Conservation (phyloP, 2,329 filamentous ascomycete genomes). For the Exophiala sideris region DNA sequence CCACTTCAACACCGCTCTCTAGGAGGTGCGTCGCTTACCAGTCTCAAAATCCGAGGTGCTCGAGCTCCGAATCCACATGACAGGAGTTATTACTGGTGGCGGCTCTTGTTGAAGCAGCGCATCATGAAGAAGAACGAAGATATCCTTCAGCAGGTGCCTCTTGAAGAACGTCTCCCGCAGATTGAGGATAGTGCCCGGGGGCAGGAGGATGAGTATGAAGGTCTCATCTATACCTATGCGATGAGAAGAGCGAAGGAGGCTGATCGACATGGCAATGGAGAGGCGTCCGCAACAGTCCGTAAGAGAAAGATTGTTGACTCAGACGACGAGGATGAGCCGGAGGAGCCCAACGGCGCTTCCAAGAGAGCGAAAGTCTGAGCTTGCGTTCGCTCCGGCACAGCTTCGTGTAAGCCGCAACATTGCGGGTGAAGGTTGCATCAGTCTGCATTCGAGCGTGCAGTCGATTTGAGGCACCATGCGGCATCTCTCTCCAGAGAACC, state of each 20-base stretch:
- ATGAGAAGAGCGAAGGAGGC: constrained; percentile 32
- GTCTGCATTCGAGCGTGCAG: not conserved
- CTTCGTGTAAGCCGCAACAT: not conserved
- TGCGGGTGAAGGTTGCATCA: too few species aligned
- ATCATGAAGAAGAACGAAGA: constrained; percentile 61
- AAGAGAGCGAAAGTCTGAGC: constrained; percentile 19
- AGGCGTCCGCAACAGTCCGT: constrained; percentile 24
- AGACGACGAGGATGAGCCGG: constrained; percentile 27
- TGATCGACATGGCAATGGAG: constrained; percentile 28
- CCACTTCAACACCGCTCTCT: constrained; percentile 46
- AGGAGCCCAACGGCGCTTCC: constrained; percentile 10
- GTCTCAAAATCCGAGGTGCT: constrained; percentile 47
- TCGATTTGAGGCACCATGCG: not conserved
- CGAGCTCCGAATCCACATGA: constrained; percentile 53
- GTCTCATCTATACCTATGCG: constrained; percentile 46
- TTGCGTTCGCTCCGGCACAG: not conserved
- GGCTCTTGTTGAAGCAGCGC: constrained; percentile 60
- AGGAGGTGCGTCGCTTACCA: constrained; percentile 50
- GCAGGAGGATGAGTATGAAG: constrained; percentile 58
- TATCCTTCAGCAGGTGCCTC: constrained; percentile 56
- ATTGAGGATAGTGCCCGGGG: constrained; percentile 57
- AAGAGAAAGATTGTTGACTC: constrained; percentile 32
- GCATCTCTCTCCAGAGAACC: not conserved
- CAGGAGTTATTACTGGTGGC: constrained; percentile 63
- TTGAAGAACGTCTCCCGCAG: constrained; percentile 55